Percentiles rank a stretch among this genome's conserved stretches.
Conservation (phyloP, 768 basidiomycete genomes). For the Tulasnella sp. region DNA sequence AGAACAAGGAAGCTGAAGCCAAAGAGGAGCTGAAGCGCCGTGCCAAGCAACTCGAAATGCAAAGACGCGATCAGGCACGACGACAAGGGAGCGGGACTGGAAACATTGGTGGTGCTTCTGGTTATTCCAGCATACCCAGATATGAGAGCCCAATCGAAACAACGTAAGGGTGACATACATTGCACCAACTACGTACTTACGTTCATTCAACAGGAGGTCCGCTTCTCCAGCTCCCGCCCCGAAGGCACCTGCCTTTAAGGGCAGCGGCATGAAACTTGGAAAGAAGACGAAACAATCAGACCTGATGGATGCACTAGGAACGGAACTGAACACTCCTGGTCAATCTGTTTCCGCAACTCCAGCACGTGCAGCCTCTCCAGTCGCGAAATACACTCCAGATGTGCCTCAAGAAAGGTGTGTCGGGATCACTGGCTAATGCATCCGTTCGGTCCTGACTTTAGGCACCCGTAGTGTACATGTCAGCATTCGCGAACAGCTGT, state of each 20-base stretch:
- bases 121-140: conserved; percentile 21
- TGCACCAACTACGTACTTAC: conserved; percentile 57
- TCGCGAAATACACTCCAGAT: conserved; percentile 52
- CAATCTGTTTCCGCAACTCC: conserved; percentile 24
- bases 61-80: conserved; percentile 84
- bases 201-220: conserved; percentile 53
- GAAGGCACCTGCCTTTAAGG: conserved; percentile 79
- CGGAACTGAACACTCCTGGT: conserved; percentile 49
- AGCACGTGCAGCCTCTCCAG: conserved; percentile 10
- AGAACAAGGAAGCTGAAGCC: conserved; percentile 99
- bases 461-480: conserved; percentile 70
- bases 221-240: conserved; percentile 36
- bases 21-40: conserved; percentile 98
- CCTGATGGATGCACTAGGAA: conserved; percentile 74
- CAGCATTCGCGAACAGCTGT: conserved; percentile 69
- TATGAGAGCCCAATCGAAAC: conserved; percentile 16
- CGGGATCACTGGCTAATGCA: conserved; percentile 7
- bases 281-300: conserved; percentile 88
- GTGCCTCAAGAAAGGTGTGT: conserved; percentile 65
- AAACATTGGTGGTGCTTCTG: conserved; percentile 24
- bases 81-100: conserved; percentile 47
- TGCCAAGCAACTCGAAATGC: conserved; percentile 96
- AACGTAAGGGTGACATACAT: too few relatives aligned
- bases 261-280: conserved; percentile 92
- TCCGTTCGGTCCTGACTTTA: background rate